These are phyloP conservation scores for Aquilaria yunnanensis DNA, from an alignment of 345 rosid genomes.

Conservation along the genomic window DNA sequence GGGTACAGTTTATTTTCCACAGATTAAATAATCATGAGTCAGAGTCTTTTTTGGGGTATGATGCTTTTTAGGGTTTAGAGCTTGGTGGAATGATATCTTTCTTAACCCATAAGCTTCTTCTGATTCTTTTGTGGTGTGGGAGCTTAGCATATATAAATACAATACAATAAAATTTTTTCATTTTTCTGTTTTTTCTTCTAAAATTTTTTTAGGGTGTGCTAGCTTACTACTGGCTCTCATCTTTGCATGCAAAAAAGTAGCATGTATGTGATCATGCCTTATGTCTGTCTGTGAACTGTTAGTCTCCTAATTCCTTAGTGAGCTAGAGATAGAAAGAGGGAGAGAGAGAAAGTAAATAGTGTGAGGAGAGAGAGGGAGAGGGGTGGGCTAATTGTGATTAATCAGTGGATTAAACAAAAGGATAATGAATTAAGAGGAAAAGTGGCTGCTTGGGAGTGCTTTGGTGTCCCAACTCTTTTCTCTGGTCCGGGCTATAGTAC, in stretches of 20 bases:
- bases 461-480: slow-evolving; percentile 38
- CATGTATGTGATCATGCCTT: slow-evolving; percentile 7
- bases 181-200: not conserved
- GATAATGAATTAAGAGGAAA: not conserved
- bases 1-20: slow-evolving; percentile 24
- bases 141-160: too few relatives aligned
- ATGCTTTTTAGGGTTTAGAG: slow-evolving; percentile 51
- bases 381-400: too few relatives aligned
- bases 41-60: slow-evolving; percentile 49
- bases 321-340: too few relatives aligned
- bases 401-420: too few relatives aligned
- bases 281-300: too few relatives aligned
- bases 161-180: too few relatives aligned
- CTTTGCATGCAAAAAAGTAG: slow-evolving; percentile 20
- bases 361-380: too few relatives aligned
- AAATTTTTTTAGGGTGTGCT: too few relatives aligned
- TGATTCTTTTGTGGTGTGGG: not conserved
- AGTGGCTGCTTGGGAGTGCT: slow-evolving; percentile 28
- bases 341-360: too few relatives aligned
- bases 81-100: slow-evolving; percentile 21
- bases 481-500: slow-evolving; percentile 36
- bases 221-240: slow-evolving; percentile 9
- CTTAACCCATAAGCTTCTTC: slow-evolving; percentile 42
- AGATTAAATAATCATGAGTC: not conserved
- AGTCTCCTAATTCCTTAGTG: too few relatives aligned